These are phyloP conservation scores for Penicillium pancosmium DNA, from an alignment of 495 filamentous ascomycete genomes.

Conservation along the genomic window DNA sequence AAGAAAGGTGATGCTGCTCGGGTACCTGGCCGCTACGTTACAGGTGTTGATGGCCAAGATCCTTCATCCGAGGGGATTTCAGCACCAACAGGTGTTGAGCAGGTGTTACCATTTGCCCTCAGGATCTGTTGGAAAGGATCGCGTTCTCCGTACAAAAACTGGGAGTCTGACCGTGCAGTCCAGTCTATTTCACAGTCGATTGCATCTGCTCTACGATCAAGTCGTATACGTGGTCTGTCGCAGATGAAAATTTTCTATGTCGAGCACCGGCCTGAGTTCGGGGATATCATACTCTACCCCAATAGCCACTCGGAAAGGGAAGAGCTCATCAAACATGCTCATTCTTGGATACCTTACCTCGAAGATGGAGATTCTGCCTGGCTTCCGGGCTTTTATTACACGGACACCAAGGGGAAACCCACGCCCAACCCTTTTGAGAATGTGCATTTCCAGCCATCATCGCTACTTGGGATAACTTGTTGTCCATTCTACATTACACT, in stretches of 20 bases:
- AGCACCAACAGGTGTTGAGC: neutral
- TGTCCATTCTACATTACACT: too few species aligned
- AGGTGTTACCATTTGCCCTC: neutral
- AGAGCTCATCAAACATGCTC: neutral
- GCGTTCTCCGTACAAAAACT: neutral
- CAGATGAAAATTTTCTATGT: neutral
- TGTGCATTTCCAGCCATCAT: too few species aligned
- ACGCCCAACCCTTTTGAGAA: too few species aligned
- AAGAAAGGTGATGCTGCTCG: neutral
- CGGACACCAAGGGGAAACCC: too few species aligned
- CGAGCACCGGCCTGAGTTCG: neutral
- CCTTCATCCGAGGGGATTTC: neutral
- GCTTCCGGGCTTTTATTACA: too few species aligned
- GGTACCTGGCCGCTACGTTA: neutral
- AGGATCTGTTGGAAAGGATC: neutral
- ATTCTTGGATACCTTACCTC: too few species aligned
- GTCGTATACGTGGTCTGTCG: neutral
- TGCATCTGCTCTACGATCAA: neutral
- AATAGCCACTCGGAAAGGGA: neutral
- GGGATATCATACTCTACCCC: neutral
- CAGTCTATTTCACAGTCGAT: neutral
- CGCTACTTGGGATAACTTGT: too few species aligned
- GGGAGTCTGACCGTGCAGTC: neutral
- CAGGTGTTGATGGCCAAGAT: neutral
- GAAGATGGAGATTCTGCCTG: too few species aligned